Evolutionary conservation across 2,329 filamentous ascomycete genomes (phyloP).

Genomic region (Colletotrichum siamense): DNA sequence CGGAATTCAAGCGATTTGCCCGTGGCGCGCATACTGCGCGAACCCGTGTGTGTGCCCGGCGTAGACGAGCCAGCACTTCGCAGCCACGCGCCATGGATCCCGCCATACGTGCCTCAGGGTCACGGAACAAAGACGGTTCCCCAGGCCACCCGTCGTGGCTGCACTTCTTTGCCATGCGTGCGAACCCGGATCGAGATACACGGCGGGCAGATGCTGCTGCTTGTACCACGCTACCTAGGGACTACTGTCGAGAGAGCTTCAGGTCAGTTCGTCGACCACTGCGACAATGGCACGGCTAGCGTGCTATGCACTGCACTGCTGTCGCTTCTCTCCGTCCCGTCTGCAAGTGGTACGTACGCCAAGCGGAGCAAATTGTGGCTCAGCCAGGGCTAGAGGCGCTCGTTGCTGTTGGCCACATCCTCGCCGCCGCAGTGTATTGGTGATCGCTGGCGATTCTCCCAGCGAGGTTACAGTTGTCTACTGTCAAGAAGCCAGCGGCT

Average conservation of each 20-base stretch:
- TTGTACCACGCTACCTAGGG: background rate
- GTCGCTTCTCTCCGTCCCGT: background rate
- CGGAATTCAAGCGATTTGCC: background rate
- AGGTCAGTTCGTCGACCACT: background rate
- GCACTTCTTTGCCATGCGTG: background rate
- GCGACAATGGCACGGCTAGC: background rate
- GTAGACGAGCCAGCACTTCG: background rate
- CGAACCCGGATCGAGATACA: conserved; percentile 5
- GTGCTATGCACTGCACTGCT: background rate
- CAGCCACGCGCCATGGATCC: conserved; percentile 4
- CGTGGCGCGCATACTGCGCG: background rate
- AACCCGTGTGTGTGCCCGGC: conserved; percentile 2
- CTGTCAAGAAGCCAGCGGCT: background rate
- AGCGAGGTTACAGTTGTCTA: background rate
- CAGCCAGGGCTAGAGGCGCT: background rate
- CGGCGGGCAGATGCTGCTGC: background rate
- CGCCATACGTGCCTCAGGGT: background rate
- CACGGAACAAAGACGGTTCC: conserved; percentile 12
- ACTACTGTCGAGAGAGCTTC: background rate
- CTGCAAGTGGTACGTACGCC: conserved; percentile 7
- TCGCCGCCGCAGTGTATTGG: background rate
- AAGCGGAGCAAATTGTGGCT: conserved; percentile 14
- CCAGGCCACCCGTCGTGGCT: conserved; percentile 9
- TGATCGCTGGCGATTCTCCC: background rate
- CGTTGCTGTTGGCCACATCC: background rate